A percentile compares a stretch with the other conserved stretches of the same genome.
These are phyloP conservation scores for Speleostelium caveatum DNA, from an alignment of 78 protist species.

Conservation along the genomic window DNA sequence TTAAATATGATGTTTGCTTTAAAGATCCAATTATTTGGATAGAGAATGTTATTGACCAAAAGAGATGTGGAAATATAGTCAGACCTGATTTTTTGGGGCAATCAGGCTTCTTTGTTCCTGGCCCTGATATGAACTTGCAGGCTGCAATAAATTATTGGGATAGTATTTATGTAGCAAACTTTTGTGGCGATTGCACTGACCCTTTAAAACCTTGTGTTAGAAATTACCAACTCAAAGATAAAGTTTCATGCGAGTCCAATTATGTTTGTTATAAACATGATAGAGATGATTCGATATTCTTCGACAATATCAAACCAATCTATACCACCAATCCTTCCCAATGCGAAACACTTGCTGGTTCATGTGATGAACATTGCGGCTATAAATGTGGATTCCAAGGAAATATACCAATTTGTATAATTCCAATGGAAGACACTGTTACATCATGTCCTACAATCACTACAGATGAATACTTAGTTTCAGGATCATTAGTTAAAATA, in stretches of 20 bases:
- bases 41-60: neutral
- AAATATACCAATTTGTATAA: too few species aligned
- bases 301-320: neutral
- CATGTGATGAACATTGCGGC: slow-evolving; percentile 28
- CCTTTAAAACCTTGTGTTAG: slow-evolving; percentile 7
- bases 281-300: too few species aligned
- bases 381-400: neutral
- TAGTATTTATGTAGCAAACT: neutral
- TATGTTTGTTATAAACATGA: slow-evolving; percentile 27
- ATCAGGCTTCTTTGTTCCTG: neutral
- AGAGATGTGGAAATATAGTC: neutral
- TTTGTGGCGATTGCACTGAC: slow-evolving; percentile 62
- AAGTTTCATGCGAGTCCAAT: neutral
- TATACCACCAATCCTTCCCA: neutral
- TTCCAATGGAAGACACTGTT: too few species aligned
- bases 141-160: neutral
- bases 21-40: slow-evolving; percentile 8
- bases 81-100: slow-evolving; percentile 37
- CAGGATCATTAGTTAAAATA: too few species aligned
- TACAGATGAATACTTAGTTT: too few species aligned
- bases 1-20: slow-evolving; percentile 2
- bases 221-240: neutral
- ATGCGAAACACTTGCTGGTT: neutral
- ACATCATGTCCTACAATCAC: too few species aligned
- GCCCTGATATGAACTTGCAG: neutral